Base-by-base conservation (phyloP, 495 filamentous ascomycete genomes). In the Penicillium malachiteum region DNA sequence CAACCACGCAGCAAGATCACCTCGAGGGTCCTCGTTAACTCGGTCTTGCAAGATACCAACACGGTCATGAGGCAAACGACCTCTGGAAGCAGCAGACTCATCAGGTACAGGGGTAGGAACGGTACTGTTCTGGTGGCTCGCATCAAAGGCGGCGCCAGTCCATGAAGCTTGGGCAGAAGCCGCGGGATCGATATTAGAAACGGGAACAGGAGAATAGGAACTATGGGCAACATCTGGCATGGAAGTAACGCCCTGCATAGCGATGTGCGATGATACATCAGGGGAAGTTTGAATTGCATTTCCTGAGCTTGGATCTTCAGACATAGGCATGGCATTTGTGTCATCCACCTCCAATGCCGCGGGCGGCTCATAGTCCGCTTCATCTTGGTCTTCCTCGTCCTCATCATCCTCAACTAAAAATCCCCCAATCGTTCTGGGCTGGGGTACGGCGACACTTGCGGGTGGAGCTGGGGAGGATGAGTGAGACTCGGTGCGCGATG, bases 1-100 rank as follows among this genome's bases (percentile, higher is more conserved):
- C 60, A 92, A 71, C 94, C 94, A 98, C 13, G 93, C 91, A 46
- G 92, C 85, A 59, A 93, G 78, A 64, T 97, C 94, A 56, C 92
- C 94, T 55, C 87, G 85, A 30, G 95, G 90, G 68, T 97, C 94
- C 60, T 97, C 90, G 55, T 84, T 84, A 65, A 96, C 87, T 56
- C 93, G 81, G 63, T 95, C 90, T 72, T 98, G 92, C 56, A 97
- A 78, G 39, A 93, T 87, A 10, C 91, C 89, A 60, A 96, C 79
- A 50, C 80, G 81, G 71, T 97, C 90, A 71, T 88, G 83, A 39
- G 89, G 84, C 51, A 91, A 76, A 48, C 87, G 84, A 54, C 81
- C 72, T 63, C 74, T 78, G 48, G 78, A 56, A 42, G 76, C 58
- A 32, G 75, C 69, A 60, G 78, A 65, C 13, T 71, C 71, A 16